A percentile compares a stretch with the other conserved stretches of the same genome.
Conservation (phyloP, 768 basidiomycete species). For the Amyloporia xantha region DNA sequence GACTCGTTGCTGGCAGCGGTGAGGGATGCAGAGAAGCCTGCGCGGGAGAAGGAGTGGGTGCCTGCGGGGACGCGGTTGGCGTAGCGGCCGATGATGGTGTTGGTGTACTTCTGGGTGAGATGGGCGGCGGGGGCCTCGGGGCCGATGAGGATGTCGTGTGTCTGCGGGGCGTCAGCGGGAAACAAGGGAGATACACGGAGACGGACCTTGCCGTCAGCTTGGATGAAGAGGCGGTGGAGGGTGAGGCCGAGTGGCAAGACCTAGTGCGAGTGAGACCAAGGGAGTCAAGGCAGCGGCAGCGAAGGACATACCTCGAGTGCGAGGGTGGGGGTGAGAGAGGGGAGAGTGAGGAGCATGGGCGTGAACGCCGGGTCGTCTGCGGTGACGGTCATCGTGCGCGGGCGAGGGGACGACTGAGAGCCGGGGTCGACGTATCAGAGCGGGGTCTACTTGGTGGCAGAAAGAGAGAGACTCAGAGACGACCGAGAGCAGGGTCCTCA, state of each 20-base stretch:
- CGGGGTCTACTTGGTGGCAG: too few species aligned
- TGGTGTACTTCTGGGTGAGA: conserved; percentile 57
- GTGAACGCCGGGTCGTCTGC: conserved; percentile 26
- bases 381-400: background rate
- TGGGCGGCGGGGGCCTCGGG: conserved; percentile 60
- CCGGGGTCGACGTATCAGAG: too few species aligned
- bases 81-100: conserved; percentile 68
- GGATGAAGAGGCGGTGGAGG: conserved; percentile 59
- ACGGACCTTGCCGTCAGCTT: conserved; percentile 55
- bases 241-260: conserved; percentile 63
- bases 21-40: conserved; percentile 44
- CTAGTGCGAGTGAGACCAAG: conserved; percentile 26
- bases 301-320: conserved; percentile 50
- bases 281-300: conserved; percentile 3
- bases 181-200: background rate
- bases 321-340: conserved; percentile 48
- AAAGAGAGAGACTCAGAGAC: too few species aligned
- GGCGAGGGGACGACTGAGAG: too few species aligned
- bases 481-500: too few species aligned
- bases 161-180: conserved; percentile 30
- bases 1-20: conserved; percentile 24
- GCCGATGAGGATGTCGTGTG: conserved; percentile 71
- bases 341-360: conserved; percentile 48
- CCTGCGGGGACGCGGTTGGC: conserved; percentile 68
- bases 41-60: conserved; percentile 26